Base-by-base conservation (phyloP, 2,329 filamentous ascomycete genomes). In the Colletotrichum echinochloae region DNA sequence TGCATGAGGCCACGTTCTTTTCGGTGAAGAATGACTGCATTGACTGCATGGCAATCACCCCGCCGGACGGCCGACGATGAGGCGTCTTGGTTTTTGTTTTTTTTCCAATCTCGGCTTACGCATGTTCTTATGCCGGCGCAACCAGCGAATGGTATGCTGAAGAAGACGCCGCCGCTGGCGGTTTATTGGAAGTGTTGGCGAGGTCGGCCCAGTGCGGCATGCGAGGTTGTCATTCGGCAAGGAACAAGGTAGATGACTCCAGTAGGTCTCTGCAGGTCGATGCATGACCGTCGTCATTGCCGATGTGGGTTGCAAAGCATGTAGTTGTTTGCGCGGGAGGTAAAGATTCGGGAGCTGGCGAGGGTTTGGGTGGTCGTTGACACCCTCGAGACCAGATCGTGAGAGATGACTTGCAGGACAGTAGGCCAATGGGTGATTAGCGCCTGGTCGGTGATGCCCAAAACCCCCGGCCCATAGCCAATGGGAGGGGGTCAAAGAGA, bases 1-100 rank as follows among this genome's bases (percentile, higher is more conserved):
- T 49, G 41, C 35, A 61, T 49, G 57, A 33, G 33, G 56, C 63
- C 67, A 70, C 63, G 56, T 70, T 60, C 5, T 37, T 55, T 35
- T 51, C 63, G 67, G 56, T 61, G 55, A 70, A 66, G 41, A 70
- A 66, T 61, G 67, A 57, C 63, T 70, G n/a, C n/a, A n/a, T n/a
- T n/a, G n/a, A n/a, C n/a, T n/a, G 67, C 67, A 70, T 70, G 56
- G 12, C 23, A 37, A 41, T 11, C 18, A 39, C 20, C 20, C n/a
- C 56, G 2, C 18, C 56, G 35, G 46, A 14, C 14, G 51, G 11
- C 35, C 8, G 11, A 55, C 18, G 3, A 35, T 7, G 55, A 7
- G 23, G 12, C 28, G 37, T 51, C 16, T 23, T n/a, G n/a, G n/a
- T n/a, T 1, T 44, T 16, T 8, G 14, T 46, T 55, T 39, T 7